Conservation (phyloP, 2,329 filamentous ascomycete genomes). For the Aspergillus sp. region DNA sequence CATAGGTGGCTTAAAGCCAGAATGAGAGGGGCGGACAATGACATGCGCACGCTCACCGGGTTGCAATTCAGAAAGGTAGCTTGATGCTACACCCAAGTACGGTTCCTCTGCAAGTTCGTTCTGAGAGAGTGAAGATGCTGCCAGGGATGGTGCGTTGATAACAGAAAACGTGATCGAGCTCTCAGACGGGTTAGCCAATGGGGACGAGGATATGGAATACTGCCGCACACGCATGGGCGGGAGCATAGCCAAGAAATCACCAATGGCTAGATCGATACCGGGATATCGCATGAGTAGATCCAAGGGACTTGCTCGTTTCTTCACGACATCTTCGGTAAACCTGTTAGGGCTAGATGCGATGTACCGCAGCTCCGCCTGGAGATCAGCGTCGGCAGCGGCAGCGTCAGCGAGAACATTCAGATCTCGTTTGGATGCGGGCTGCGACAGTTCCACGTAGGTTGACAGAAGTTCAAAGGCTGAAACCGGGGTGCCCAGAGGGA, state of each 20-base stretch:
- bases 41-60: constrained; percentile 26
- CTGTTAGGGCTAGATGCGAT: constrained; percentile 22
- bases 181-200: constrained; percentile 49
- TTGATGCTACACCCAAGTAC: constrained; percentile 54
- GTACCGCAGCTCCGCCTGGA: constrained; percentile 34
- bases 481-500: constrained; percentile 51
- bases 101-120: constrained; percentile 36
- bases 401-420: constrained; percentile 40
- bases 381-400: constrained; percentile 41
- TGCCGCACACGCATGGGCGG: constrained; percentile 71
- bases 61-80: constrained; percentile 47
- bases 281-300: constrained; percentile 61
- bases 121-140: constrained; percentile 1
- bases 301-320: constrained; percentile 50
- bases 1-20: constrained; percentile 29
- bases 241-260: constrained; percentile 61
- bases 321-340: constrained; percentile 43
- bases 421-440: constrained; percentile 62
- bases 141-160: constrained; percentile 47
- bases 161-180: constrained; percentile 63
- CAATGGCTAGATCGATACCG: constrained; percentile 53
- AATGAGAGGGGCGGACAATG: constrained; percentile 26
- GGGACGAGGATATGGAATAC: constrained; percentile 72
- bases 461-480: constrained; percentile 57
- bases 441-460: constrained; percentile 64